phyloP scores from a whole-genome alignment of 768 basidiomycete genomes.

The Cystoderma amianthinum region DNA sequence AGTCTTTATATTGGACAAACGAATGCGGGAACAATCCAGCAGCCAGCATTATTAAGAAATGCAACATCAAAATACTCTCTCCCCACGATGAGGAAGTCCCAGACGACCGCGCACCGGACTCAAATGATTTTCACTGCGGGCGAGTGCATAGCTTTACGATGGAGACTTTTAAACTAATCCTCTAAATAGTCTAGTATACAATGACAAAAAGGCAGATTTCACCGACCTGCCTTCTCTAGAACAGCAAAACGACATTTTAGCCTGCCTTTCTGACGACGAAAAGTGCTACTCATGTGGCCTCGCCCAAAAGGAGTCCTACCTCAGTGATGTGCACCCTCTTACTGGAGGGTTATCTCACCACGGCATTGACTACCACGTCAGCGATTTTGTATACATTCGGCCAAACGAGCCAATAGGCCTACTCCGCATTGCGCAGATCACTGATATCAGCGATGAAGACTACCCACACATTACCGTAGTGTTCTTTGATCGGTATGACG shows the following conservation, averaged over 20 bases:
- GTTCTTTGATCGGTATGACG: constrained; percentile 39
- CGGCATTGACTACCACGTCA: constrained; percentile 43
- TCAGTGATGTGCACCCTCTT: constrained; percentile 15
- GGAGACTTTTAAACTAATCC: neutral
- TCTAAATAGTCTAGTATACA: constrained; percentile 39
- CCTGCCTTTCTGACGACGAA: constrained; percentile 17
- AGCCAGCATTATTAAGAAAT: constrained; percentile 51
- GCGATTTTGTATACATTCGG: constrained; percentile 59
- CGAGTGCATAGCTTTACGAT: constrained; percentile 16
- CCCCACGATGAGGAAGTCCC: constrained; percentile 36
- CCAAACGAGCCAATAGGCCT: constrained; percentile 14
- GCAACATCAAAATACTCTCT: constrained; percentile 37
- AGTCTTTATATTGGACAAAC: constrained; percentile 47
- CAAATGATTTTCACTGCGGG: constrained; percentile 54
- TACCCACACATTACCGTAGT: constrained; percentile 25
- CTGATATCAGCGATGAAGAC: constrained; percentile 21
- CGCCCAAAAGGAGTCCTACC: constrained; percentile 15
- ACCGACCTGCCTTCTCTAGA: constrained; percentile 31
- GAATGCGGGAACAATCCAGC: constrained; percentile 51
- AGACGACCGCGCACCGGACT: constrained; percentile 29
- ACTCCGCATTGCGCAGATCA: constrained; percentile 53
- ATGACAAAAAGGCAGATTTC: constrained; percentile 39
- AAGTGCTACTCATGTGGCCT: constrained; percentile 48
- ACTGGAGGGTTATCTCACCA: constrained; percentile 29
- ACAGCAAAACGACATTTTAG: constrained; percentile 17